Evolutionary conservation across 1,139 yeast species (phyloP), one percentile per base, ranked within the genome.

Genomic region (Magnusiomyces sp.): DNA sequence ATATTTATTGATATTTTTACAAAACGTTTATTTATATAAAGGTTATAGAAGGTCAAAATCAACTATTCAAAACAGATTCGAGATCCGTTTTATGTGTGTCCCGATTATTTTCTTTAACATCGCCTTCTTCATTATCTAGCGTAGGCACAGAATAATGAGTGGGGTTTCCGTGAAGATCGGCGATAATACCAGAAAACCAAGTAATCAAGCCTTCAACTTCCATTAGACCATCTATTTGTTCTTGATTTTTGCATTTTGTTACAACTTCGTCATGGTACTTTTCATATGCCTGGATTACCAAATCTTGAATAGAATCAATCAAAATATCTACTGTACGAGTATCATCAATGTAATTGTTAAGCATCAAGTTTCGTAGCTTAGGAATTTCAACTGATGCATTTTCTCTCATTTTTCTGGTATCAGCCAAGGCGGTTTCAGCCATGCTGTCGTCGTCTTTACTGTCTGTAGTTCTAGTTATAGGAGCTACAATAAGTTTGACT

Each of bases 251-350:
- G 27, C 31, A 27, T 14, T 23, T 37, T 7, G 34, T 6, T 11
- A 60, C 59, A 46, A 67, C 56, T 27, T 58, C 51, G 6, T 63
- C 63, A 57, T 74, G 72, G 54, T 72, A 79, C 10, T 58, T 62
- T 37, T 72, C 74, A 58, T 81, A 81, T 13, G 71, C 66, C 46
- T 72, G 75, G 42, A 76, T 63, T 13, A 80, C 69, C 37, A 73
- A 69, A 52, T 80, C 83, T 48, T 79, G 82, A 32, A 79, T 71
- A 5, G 85, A 82, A 58, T 80, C 84, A 43, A 73, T 74, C 59
- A 77, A 72, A 66, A 67, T 72, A 43, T 66, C 73, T 46, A 74
- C 68, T 6, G 80, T 71, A 37, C 73, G 70, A 32, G 62, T 65
- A 52, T 77, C 80, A 2, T 65, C 62, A 50, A 80, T 71, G 56